A percentile compares a stretch with the other conserved stretches of the same genome.
Evolutionary conservation across 2,329 filamentous ascomycete genomes (phyloP).

Genomic region (Aspergillus carbonarius): DNA sequence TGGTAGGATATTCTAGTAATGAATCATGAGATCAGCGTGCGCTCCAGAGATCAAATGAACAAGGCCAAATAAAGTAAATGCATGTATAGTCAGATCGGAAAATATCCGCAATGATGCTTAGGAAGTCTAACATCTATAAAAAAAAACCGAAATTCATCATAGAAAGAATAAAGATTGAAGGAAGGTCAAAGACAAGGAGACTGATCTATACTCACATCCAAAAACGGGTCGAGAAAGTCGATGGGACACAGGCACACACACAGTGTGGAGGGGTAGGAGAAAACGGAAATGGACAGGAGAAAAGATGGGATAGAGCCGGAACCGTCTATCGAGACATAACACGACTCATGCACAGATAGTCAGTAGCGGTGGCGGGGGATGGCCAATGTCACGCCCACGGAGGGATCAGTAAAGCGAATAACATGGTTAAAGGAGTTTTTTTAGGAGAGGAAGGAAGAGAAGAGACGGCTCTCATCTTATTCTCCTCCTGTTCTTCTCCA

Average conservation of each 20-base stretch:
- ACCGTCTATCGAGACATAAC: conserved; percentile 23
- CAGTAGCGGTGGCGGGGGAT: conserved; percentile 3
- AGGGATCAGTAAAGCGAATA: conserved; percentile 20
- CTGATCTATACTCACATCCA: conserved; percentile 22
- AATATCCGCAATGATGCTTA: conserved; percentile 45
- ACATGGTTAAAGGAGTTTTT: conserved; percentile 28
- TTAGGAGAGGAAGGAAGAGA: conserved; percentile 16
- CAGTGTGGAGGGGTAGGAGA: conserved; percentile 18
- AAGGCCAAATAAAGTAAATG: conserved; percentile 13
- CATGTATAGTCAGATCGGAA: conserved; percentile 30
- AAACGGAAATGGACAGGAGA: conserved; percentile 4
- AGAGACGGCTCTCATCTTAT: conserved; percentile 15
- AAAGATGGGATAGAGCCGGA: conserved; percentile 14
- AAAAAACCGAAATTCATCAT: conserved; percentile 45
- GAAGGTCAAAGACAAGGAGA: conserved; percentile 14
- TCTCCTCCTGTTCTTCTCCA: conserved; percentile 16
- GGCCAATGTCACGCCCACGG: conserved; percentile 22
- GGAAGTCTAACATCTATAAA: conserved; percentile 53
- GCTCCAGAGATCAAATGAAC: conserved; percentile 10
- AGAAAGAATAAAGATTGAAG: conserved; percentile 14
- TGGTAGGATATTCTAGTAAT: conserved; percentile 21
- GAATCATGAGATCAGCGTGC: conserved; percentile 18
- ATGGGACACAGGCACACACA: conserved; percentile 15
- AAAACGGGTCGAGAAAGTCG: conserved; percentile 4
- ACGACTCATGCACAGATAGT: conserved; percentile 9